Evolutionary conservation across 192 early-diverging fungal genomes (phyloP).

Genomic region (Linnemannia schmuckeri): DNA sequence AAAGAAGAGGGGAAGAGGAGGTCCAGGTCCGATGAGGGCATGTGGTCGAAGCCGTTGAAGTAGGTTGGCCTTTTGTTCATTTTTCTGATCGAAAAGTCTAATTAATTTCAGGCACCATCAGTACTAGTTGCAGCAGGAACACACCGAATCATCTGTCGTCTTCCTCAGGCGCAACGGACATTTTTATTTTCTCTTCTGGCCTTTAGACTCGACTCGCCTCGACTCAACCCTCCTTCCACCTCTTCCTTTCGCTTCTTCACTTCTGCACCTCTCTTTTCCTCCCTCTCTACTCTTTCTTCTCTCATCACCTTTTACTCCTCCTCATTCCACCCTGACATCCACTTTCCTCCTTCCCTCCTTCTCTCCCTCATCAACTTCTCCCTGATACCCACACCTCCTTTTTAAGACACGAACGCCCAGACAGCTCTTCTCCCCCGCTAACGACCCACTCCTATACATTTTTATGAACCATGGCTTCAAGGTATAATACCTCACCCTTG

Average conservation of each 20-base stretch:
- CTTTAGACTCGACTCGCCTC: not conserved
- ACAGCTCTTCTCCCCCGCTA: not conserved
- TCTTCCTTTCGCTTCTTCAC: not conserved
- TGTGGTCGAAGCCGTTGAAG: not conserved
- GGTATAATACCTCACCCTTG: not conserved
- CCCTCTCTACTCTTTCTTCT: not conserved
- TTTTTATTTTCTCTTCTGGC: not conserved
- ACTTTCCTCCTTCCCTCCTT: not conserved
- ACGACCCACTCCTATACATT: not conserved
- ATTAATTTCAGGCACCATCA: not conserved
- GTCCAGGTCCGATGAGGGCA: not conserved
- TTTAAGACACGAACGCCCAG: not conserved
- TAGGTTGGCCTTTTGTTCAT: not conserved
- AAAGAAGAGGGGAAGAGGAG: not conserved
- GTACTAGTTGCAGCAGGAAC: too few relatives aligned
- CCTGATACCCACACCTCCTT: not conserved
- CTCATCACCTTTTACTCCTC: not conserved
- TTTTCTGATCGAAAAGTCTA: not conserved
- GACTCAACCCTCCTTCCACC: not conserved
- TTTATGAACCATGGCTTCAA: constrained; percentile 8
- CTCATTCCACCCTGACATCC: not conserved
- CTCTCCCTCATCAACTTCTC: not conserved
- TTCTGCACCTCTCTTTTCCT: not conserved
- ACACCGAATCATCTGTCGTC: too few relatives aligned
- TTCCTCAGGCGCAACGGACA: not conserved